Evolutionary conservation across 177 flowering plant genomes (phyloP).

Genomic region (Vitis hybrid): DNA sequence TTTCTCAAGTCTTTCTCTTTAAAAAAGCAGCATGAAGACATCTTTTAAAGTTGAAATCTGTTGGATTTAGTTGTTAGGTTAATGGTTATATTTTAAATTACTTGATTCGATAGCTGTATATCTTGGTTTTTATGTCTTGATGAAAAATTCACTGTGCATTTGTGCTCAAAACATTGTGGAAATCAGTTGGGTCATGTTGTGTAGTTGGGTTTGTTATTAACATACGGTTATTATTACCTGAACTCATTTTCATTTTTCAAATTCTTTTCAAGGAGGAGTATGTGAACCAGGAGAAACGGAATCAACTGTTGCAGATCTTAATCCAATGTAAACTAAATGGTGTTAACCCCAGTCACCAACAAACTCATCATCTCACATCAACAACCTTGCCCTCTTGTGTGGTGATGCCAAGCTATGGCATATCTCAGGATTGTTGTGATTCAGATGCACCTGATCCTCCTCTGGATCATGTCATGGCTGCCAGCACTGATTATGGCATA

Average conservation of each 20-base stretch:
- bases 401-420: not conserved
- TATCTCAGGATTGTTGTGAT: not conserved
- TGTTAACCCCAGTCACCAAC: not conserved
- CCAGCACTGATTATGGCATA: not conserved
- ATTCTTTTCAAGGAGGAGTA: constrained; percentile 13
- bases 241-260: not conserved
- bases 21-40: too few relatives aligned
- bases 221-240: too few relatives aligned
- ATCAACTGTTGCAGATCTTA: not conserved
- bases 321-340: not conserved
- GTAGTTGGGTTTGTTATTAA: not conserved
- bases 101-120: too few relatives aligned
- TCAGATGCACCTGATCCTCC: not conserved
- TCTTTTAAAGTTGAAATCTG: too few relatives aligned
- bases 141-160: too few relatives aligned
- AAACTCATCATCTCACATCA: too few relatives aligned
- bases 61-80: too few relatives aligned
- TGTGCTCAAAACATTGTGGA: not conserved
- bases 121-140: too few relatives aligned
- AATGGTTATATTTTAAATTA: too few relatives aligned
- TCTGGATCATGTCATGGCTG: too few relatives aligned
- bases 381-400: too few relatives aligned
- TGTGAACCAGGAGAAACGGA: constrained; percentile 12
- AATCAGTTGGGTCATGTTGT: not conserved
- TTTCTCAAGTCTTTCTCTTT: too few relatives aligned